A percentile compares a stretch with the other conserved stretches of the same genome.
Evolutionary conservation across 768 basidiomycete species (phyloP).

Genomic region (Mrakia frigida): DNA sequence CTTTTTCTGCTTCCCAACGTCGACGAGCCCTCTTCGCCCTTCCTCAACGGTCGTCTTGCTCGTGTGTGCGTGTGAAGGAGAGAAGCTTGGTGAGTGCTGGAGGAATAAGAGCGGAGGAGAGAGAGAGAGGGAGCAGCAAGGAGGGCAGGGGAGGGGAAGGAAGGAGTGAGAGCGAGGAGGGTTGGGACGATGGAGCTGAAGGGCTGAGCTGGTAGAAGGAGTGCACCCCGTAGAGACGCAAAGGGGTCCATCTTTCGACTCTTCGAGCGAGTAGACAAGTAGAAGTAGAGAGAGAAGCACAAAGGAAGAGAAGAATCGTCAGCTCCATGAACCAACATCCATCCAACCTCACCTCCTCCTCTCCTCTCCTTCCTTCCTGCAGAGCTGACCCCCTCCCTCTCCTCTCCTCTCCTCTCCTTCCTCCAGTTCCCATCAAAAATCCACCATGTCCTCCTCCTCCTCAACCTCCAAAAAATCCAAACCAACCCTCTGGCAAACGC

Average conservation of each 20-base stretch:
- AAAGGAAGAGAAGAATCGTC: background rate
- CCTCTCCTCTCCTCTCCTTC: background rate
- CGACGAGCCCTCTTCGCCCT: too few species aligned
- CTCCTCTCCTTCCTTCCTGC: background rate
- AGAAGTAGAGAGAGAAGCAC: background rate
- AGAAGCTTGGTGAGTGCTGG: background rate
- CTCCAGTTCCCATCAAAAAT: background rate
- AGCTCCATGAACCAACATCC: background rate
- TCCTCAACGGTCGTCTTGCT: background rate
- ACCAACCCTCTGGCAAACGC: conserved; percentile 23
- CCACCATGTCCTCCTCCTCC: background rate
- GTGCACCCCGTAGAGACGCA: too few species aligned
- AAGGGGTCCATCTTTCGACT: too few species aligned
- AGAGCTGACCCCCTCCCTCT: background rate
- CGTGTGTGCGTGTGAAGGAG: too few species aligned
- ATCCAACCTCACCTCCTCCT: background rate
- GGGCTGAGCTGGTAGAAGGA: too few species aligned
- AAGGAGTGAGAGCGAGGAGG: background rate
- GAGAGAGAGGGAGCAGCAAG: background rate
- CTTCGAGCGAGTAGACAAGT: background rate
- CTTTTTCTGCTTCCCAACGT: too few species aligned
- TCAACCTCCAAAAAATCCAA: conserved; percentile 20
- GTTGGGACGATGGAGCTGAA: background rate
- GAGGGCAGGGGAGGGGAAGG: background rate
- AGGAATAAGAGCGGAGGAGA: background rate